Evolutionary conservation across 2,329 filamentous ascomycete species (phyloP).

Genomic region (Talaromyces funiculosus): DNA sequence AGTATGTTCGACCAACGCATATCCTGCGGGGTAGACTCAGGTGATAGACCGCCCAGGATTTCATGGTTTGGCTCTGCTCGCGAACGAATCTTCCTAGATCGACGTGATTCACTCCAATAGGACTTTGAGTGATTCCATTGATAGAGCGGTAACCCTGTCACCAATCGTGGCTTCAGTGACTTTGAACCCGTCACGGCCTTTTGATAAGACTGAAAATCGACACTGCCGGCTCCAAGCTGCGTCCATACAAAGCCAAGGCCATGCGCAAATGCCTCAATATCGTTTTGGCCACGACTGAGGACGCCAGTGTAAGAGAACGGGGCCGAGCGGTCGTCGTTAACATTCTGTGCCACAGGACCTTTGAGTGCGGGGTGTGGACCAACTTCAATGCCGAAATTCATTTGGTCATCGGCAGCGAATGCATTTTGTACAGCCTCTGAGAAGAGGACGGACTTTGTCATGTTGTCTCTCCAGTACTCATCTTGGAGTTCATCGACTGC

Average conservation of each 20-base stretch:
- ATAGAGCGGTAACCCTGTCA: constrained; percentile 17
- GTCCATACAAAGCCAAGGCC: constrained; percentile 19
- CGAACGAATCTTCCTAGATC: background rate
- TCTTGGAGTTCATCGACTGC: background rate
- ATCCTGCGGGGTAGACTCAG: constrained; percentile 19
- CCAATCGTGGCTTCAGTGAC: constrained; percentile 9
- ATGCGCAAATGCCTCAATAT: constrained; percentile 11
- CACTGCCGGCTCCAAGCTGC: constrained; percentile 8
- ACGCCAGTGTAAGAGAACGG: constrained; percentile 16
- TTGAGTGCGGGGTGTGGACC: constrained; percentile 30
- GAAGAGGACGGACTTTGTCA: constrained; percentile 31
- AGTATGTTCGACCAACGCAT: constrained; percentile 28
- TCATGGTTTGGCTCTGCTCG: constrained; percentile 8
- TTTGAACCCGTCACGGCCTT: background rate
- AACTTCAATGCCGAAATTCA: constrained; percentile 21
- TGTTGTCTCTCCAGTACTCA: constrained; percentile 33
- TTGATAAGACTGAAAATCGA: constrained; percentile 11
- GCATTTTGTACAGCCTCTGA: constrained; percentile 19
- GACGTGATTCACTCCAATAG: constrained; percentile 20
- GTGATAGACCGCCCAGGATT: constrained; percentile 11
- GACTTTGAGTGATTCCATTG: constrained; percentile 16
- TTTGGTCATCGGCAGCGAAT: background rate
- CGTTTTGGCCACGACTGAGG: constrained; percentile 14
- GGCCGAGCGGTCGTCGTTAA: background rate
- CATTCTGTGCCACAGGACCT: constrained; percentile 19